Evolutionary conservation across 768 basidiomycete genomes (phyloP).

Genomic region (Asterophora lycoperdoides): DNA sequence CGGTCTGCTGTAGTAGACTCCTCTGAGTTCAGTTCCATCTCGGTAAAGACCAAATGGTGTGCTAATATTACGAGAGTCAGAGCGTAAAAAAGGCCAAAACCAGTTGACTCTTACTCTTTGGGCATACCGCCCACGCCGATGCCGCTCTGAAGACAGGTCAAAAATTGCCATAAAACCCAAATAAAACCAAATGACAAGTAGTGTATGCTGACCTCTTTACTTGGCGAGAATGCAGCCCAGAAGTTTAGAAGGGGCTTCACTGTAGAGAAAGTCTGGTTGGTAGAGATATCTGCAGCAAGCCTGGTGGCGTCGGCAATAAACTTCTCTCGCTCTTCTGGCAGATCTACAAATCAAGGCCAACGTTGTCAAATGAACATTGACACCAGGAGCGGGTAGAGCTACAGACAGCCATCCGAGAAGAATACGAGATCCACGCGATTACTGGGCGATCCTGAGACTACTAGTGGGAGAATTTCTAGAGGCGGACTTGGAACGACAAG

Average conservation of each 20-base stretch:
- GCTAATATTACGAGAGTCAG: slow-evolving; percentile 33
- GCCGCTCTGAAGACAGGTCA: slow-evolving; percentile 48
- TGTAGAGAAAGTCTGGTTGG: slow-evolving; percentile 72
- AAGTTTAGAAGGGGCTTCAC: slow-evolving; percentile 76
- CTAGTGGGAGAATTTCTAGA: slow-evolving; percentile 53
- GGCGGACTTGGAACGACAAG: slow-evolving; percentile 30
- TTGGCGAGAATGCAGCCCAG: slow-evolving; percentile 76
- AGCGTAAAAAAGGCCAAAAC: neutral
- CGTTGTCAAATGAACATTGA: neutral
- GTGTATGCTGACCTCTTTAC: slow-evolving; percentile 50
- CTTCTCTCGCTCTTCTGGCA: slow-evolving; percentile 49
- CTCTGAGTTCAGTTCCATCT: slow-evolving; percentile 73
- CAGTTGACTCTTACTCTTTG: slow-evolving; percentile 49
- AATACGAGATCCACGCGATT: slow-evolving; percentile 76
- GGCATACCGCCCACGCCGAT: slow-evolving; percentile 64
- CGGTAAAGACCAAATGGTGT: slow-evolving; percentile 75
- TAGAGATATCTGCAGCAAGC: slow-evolving; percentile 64
- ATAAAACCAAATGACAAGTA: neutral
- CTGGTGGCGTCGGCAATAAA: slow-evolving; percentile 64
- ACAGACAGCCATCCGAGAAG: slow-evolving; percentile 75
- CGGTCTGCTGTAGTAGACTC: slow-evolving; percentile 64
- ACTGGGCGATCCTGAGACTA: slow-evolving; percentile 53
- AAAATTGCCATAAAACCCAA: neutral
- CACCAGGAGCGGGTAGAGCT: neutral
- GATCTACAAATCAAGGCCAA: slow-evolving; percentile 39